A percentile compares a stretch with the other conserved stretches of the same genome.
Evolutionary conservation across 1,284 basidiomycete genomes (phyloP).

Genomic region (Fistulina hepatica): DNA sequence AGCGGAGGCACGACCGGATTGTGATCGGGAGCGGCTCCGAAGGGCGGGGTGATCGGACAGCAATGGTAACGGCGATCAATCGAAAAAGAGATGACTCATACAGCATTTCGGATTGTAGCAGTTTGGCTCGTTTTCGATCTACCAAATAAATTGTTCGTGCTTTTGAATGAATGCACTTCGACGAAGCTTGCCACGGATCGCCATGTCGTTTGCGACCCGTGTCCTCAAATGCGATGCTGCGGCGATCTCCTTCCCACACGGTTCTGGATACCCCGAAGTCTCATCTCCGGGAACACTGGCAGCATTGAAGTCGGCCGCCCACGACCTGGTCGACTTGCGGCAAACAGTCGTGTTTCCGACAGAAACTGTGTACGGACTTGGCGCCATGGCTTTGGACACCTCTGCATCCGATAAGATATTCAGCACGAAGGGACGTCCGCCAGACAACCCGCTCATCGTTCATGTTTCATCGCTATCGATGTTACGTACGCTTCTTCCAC

Average conservation of each 20-base stretch:
- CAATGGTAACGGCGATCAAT: too few species aligned
- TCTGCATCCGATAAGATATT: slow-evolving; percentile 72
- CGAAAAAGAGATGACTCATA: too few species aligned
- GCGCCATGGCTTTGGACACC: slow-evolving; percentile 69
- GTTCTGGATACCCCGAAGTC: slow-evolving; percentile 31
- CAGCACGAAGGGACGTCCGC: slow-evolving; percentile 82
- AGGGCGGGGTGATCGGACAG: too few species aligned
- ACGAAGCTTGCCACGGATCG: slow-evolving; percentile 7
- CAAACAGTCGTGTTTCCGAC: slow-evolving; percentile 85
- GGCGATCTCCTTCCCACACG: slow-evolving; percentile 38
- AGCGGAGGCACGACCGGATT: too few species aligned
- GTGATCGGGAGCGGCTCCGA: too few species aligned
- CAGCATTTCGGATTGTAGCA: too few species aligned
- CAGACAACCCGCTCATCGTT: slow-evolving; percentile 96
- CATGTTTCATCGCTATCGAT: slow-evolving; percentile 85
- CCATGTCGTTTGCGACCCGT: slow-evolving; percentile 22
- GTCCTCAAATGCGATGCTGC: slow-evolving; percentile 46
- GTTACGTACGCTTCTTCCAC: slow-evolving; percentile 66
- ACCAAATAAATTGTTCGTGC: too few species aligned
- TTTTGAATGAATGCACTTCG: too few species aligned
- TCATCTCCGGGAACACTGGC: slow-evolving; percentile 33
- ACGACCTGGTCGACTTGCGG: slow-evolving; percentile 32
- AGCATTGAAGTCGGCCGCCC: slow-evolving; percentile 38
- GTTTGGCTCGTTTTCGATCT: too few species aligned
- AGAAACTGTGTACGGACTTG: slow-evolving; percentile 97